These are phyloP conservation scores for Cryptosporidium sp. DNA, from an alignment of 169 alveolate genomes.

Conservation along the genomic window DNA sequence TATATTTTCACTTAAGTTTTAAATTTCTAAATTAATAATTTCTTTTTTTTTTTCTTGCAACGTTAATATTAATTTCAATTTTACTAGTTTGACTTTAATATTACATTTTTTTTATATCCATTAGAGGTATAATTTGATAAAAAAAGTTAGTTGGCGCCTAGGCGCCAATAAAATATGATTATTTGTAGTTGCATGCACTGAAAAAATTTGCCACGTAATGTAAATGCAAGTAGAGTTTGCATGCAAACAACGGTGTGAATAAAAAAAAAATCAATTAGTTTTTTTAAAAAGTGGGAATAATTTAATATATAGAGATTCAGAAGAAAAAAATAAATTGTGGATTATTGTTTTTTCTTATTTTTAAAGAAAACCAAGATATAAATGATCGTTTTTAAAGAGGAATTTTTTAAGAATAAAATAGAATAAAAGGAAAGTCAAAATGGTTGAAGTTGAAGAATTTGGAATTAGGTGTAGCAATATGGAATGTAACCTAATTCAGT, in stretches of 20 bases:
- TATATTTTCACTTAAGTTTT: not conserved
- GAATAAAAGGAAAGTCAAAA: not conserved
- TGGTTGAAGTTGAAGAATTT: slow-evolving; percentile 61
- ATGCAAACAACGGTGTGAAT: slow-evolving; percentile 20
- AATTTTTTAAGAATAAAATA: not conserved
- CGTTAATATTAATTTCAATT: not conserved
- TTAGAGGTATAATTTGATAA: slow-evolving; percentile 16
- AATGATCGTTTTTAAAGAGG: not conserved
- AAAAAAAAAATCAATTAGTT: not conserved
- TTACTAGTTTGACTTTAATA: slow-evolving; percentile 2
- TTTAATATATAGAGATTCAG: not conserved
- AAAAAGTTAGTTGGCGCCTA: slow-evolving; percentile 1
- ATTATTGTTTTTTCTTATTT: not conserved
- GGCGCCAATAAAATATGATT: slow-evolving; percentile 11
- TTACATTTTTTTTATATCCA: slow-evolving; percentile 11
- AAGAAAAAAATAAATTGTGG: not conserved
- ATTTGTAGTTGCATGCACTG: slow-evolving; percentile 25
- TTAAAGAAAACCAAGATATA: not conserved
- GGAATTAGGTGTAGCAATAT: slow-evolving; percentile 27
- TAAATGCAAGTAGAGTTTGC: slow-evolving; percentile 6
- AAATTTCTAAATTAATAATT: not conserved
- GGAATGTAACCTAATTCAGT: slow-evolving; percentile 36
- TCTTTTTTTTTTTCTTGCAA: not conserved
- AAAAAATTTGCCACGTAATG: slow-evolving; percentile 12
- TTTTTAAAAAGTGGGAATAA: not conserved